Base-by-base conservation (phyloP, 768 basidiomycete species). In the Phlegmacium glaucopus region DNA sequence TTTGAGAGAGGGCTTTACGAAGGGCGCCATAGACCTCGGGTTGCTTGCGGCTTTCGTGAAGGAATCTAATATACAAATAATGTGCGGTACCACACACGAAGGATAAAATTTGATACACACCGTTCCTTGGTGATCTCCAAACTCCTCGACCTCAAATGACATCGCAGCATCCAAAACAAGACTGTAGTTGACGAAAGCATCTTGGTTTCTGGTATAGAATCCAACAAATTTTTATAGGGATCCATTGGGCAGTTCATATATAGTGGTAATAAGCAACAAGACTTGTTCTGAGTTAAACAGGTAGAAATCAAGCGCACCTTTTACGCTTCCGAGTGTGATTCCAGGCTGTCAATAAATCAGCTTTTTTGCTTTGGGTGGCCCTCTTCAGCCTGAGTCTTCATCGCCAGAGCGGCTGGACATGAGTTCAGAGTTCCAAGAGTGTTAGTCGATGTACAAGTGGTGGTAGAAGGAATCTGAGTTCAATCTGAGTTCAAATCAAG, bases 161-260 rank as follows among this genome's bases (percentile, higher is more conserved):
- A 42, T 42, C 9, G 22, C 22, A 29, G 42, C 42, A 17, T 42
- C 42, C 42, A 42, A 30, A 28, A 42, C 27, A 27, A 16, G 16
- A 17, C n/a, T 28, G 27, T 30, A 42, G 17, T 42, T 17, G 17
- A 42, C 22, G 27, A 42, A 42, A 3, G 17, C 27, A 29, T 17
- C 30, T 27, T 42, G 27, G 30, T 25, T 42, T 8, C 42, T 18
- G 11, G 27, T 42, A 16, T 42, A 42, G 17, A 42, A 42, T 11
- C 22, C 22, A 18, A 42, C 42, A 42, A 42, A 42, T 28, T 42
- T 42, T 30, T n/a, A 25, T 42, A 42, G n/a, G 27, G 27, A 26
- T 42, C 27, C 7, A 26, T 28, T 29, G 42, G 27, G 10, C 28
- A 16, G 17, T 27, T n/a, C n/a, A 6, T 42, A 22, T 42, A 40